These are phyloP conservation scores for Heteromeles arbutifolia DNA, from an alignment of 306 rosid genomes.

Conservation along the genomic window DNA sequence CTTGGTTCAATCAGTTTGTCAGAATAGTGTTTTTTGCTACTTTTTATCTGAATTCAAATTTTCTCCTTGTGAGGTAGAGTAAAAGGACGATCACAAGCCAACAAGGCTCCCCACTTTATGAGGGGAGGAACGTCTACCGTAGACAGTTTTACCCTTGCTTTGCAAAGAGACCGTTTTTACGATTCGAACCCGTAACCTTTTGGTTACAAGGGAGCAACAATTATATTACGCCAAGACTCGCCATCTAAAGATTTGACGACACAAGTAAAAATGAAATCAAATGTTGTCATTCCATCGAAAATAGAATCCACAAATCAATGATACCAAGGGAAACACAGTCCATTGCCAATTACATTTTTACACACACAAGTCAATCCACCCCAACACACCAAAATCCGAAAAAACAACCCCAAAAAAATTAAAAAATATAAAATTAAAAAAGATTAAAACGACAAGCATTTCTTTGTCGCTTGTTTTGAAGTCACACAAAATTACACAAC, in stretches of 20 bases:
- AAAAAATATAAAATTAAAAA: background rate
- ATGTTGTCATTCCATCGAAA: background rate
- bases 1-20: no score
- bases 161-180: no score
- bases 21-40: fast-evolving
- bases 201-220: no score
- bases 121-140: no score
- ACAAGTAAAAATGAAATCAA: background rate
- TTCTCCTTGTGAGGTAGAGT: background rate
- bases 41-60: no score
- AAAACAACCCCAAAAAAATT: background rate
- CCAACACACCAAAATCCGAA: background rate
- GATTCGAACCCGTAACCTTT: fast-evolving
- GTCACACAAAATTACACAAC: slow-evolving; percentile 2
- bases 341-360: background rate
- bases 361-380: background rate
- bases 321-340: background rate
- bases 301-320: background rate
- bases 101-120: no score
- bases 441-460: background rate
- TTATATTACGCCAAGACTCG: no score
- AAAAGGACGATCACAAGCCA: no score
- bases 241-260: background rate
- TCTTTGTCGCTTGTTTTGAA: background rate
- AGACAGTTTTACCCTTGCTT: no score